These are phyloP conservation scores for Ceratocystis destructans DNA, from an alignment of 2,329 filamentous ascomycete genomes.

Conservation along the genomic window DNA sequence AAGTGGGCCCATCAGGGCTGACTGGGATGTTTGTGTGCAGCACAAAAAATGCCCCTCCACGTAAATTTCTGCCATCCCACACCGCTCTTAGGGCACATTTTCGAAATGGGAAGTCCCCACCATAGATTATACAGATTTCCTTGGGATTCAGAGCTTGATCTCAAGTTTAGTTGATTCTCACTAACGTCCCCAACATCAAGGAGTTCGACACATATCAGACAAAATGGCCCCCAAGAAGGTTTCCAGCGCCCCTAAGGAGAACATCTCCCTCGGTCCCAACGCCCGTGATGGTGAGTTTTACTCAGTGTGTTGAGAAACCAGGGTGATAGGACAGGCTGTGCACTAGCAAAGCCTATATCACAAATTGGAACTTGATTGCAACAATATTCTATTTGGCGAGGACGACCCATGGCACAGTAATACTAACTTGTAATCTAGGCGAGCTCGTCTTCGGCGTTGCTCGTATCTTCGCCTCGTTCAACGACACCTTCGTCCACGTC, in stretches of 20 bases:
- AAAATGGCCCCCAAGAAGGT: conserved; percentile 94
- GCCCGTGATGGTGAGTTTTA: conserved; percentile 70
- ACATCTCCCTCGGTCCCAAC: conserved; percentile 95
- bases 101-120: conserved; percentile 14
- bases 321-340: background rate
- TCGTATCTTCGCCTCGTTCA: conserved; percentile 93
- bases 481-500: conserved; percentile 93
- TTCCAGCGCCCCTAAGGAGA: conserved; percentile 75
- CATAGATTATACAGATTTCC: conserved; percentile 11
- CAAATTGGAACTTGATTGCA: background rate
- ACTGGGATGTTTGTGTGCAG: conserved; percentile 14
- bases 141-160: conserved; percentile 12
- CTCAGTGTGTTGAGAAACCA: background rate
- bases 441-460: conserved; percentile 97
- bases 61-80: conserved; percentile 27
- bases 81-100: conserved; percentile 25
- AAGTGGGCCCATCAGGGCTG: conserved; percentile 19
- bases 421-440: conserved; percentile 38
- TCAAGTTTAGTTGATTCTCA: conserved; percentile 16
- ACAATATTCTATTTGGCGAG: conserved; percentile 18
- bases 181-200: conserved; percentile 20
- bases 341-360: background rate
- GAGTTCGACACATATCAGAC: conserved; percentile 27
- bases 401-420: too few relatives aligned
- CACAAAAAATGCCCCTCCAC: conserved; percentile 16